phyloP scores from a whole-genome alignment of 164 flowering plant genomes.

The Echeveria elegans region DNA sequence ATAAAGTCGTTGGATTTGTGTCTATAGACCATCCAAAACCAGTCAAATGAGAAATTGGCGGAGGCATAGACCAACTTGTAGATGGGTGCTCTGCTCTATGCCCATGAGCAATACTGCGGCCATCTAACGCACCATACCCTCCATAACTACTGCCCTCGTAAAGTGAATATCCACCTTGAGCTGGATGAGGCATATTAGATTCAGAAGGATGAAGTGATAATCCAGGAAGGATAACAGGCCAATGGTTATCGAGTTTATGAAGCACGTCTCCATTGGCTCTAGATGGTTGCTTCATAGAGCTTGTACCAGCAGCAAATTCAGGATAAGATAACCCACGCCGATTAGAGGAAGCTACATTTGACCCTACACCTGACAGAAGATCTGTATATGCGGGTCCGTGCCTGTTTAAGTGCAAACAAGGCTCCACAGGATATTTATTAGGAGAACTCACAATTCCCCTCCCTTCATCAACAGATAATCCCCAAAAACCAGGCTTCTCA shows the following conservation, averaged over 20 bases:
- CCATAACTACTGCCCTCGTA: constrained; percentile 28
- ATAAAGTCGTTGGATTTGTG: constrained; percentile 17
- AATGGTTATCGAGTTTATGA: constrained; percentile 22
- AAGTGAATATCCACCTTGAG: constrained; percentile 29
- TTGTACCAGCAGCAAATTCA: constrained; percentile 26
- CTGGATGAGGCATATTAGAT: constrained; percentile 25
- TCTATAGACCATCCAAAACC: constrained; percentile 22
- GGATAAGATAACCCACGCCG: constrained; percentile 22
- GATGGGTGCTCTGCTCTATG: constrained; percentile 44
- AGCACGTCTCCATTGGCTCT: constrained; percentile 45
- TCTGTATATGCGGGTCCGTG: constrained; percentile 59
- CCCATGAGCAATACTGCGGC: constrained; percentile 30
- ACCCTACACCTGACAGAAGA: constrained; percentile 62
- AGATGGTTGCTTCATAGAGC: constrained; percentile 23
- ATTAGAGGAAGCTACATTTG: constrained; percentile 26
- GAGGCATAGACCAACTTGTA: constrained; percentile 62
- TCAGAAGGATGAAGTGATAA: constrained; percentile 49
- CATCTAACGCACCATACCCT: constrained; percentile 33
- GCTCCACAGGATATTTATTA: constrained; percentile 43
- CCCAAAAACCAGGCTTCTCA: constrained; percentile 50
- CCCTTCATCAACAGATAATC: constrained; percentile 41
- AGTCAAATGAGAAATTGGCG: constrained; percentile 34
- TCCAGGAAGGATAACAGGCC: constrained; percentile 44
- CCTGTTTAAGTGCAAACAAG: constrained; percentile 40
- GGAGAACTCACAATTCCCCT: constrained; percentile 37